Conservation (phyloP, 2,329 filamentous ascomycete species). For the Phoma herbarum region DNA sequence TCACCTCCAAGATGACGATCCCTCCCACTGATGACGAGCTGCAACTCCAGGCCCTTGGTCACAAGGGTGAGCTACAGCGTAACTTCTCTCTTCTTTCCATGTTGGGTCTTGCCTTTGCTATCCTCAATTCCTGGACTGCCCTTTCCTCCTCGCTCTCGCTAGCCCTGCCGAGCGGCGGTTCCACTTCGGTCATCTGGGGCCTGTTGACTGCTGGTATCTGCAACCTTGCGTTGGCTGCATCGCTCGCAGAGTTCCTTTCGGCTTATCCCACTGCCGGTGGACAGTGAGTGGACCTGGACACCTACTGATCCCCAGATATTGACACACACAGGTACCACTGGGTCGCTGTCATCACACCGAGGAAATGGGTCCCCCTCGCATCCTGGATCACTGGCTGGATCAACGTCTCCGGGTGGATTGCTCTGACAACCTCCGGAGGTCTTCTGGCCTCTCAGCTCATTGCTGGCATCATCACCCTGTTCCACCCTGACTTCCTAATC, state of each 20-base stretch:
- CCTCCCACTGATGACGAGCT: slow-evolving; percentile 44
- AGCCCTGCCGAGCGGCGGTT: slow-evolving; percentile 74
- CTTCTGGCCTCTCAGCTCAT: slow-evolving; percentile 73
- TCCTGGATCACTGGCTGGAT: slow-evolving; percentile 79
- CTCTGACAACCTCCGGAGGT: slow-evolving; percentile 71
- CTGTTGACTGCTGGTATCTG: slow-evolving; percentile 64
- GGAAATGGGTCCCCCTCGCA: slow-evolving; percentile 67
- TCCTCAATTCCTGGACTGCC: slow-evolving; percentile 71
- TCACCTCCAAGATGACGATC: slow-evolving; percentile 19
- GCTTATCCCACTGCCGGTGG: slow-evolving; percentile 64
- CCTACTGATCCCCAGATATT: slow-evolving; percentile 51
- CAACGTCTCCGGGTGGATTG: slow-evolving; percentile 75
- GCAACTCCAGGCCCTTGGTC: slow-evolving; percentile 57
- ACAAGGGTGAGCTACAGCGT: slow-evolving; percentile 66
- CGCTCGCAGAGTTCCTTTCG: slow-evolving; percentile 75
- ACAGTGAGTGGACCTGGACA: slow-evolving; percentile 31
- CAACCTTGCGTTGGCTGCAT: slow-evolving; percentile 74
- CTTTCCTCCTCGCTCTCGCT: slow-evolving; percentile 66
- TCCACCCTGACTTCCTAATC: slow-evolving; percentile 65
- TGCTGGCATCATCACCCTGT: slow-evolving; percentile 69
- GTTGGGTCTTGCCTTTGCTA: slow-evolving; percentile 69
- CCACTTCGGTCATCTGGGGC: slow-evolving; percentile 77
- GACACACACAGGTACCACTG: slow-evolving; percentile 66
- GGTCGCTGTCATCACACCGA: slow-evolving; percentile 72
- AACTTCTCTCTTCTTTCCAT: slow-evolving; percentile 68